Evolutionary conservation across 31 red algal genomes (phyloP).

Genomic region (Bonnemaisonia californica): DNA sequence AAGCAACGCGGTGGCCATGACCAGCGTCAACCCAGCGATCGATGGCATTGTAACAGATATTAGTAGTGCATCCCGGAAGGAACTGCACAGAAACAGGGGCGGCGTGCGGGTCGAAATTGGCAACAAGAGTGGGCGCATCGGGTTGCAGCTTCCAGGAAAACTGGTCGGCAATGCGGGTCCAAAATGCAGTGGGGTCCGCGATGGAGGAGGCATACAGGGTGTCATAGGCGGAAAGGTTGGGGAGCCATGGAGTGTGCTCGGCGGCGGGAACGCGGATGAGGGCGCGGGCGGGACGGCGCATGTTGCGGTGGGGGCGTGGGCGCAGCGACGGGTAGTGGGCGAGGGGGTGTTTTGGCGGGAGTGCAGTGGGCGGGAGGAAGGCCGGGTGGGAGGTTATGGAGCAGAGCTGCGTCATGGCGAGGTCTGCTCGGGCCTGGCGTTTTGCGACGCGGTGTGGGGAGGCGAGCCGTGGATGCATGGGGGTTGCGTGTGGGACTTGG

Average conservation of each 20-base stretch:
- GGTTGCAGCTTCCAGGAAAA: slow-evolving; percentile 18
- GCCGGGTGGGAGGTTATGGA: not conserved
- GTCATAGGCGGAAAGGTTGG: slow-evolving; percentile 25
- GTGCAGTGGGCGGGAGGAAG: not conserved
- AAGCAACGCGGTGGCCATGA: slow-evolving; percentile 62
- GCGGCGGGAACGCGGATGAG: slow-evolving; percentile 25
- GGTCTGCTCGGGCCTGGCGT: not conserved
- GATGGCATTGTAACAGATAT: slow-evolving; percentile 91
- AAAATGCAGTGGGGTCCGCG: slow-evolving; percentile 29
- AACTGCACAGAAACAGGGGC: slow-evolving; percentile 45
- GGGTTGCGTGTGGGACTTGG: no score
- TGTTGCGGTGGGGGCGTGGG: no score
- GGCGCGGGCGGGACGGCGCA: not conserved
- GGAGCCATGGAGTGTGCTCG: slow-evolving; percentile 22
- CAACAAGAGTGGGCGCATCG: slow-evolving; percentile 7
- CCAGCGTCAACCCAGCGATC: slow-evolving; percentile 72
- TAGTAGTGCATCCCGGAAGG: slow-evolving; percentile 43
- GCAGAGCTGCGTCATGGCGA: not conserved
- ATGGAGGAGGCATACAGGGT: slow-evolving; percentile 19
- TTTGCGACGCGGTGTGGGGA: no score
- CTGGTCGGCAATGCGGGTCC: slow-evolving; percentile 28
- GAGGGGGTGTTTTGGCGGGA: no score
- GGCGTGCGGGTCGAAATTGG: slow-evolving; percentile 48
- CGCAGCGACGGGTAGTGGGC: no score
- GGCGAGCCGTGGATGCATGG: no score